phyloP scores from a whole-genome alignment of 108 stramenopile genomes.

The Skeletonema marinoi region DNA sequence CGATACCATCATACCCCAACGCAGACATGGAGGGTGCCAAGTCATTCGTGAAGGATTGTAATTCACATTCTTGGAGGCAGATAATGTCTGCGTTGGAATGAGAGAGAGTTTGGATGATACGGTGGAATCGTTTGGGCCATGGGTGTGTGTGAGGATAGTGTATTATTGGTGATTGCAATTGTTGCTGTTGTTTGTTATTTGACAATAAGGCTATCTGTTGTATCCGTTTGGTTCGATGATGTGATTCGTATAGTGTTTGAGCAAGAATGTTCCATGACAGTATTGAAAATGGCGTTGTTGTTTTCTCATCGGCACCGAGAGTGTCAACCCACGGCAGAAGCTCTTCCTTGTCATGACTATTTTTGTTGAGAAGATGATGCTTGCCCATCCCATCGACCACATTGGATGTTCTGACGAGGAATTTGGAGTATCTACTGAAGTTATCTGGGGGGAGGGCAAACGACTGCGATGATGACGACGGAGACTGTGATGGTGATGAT shows the following conservation, averaged over 20 bases:
- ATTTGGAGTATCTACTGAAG: slow-evolving; percentile 33
- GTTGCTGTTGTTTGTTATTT: background rate
- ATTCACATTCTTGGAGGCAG: slow-evolving; percentile 57
- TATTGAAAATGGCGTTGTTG: slow-evolving; percentile 35
- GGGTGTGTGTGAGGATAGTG: slow-evolving; percentile 22
- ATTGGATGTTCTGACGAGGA: slow-evolving; percentile 31
- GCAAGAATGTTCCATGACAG: slow-evolving; percentile 56
- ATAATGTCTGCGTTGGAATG: slow-evolving; percentile 43
- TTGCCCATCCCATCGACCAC: slow-evolving; percentile 32
- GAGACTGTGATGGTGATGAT: background rate
- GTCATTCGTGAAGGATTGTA: slow-evolving; percentile 31
- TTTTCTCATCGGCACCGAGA: background rate
- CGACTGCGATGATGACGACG: background rate
- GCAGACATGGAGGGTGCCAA: slow-evolving; percentile 32
- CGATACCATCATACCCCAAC: slow-evolving; percentile 48
- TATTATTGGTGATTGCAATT: background rate
- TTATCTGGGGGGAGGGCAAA: slow-evolving; percentile 12
- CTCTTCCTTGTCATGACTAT: background rate
- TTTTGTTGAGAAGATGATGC: background rate
- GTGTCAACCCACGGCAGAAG: slow-evolving; percentile 29
- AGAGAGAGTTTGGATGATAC: slow-evolving; percentile 43
- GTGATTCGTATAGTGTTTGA: slow-evolving; percentile 48
- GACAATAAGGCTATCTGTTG: slow-evolving; percentile 1
- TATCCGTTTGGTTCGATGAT: slow-evolving; percentile 9
- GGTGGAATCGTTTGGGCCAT: slow-evolving; percentile 37